Evolutionary conservation across 352 stramenopile genomes (phyloP), one percentile per base, ranked within the genome.

Genomic region (Globisporangium polare): DNA sequence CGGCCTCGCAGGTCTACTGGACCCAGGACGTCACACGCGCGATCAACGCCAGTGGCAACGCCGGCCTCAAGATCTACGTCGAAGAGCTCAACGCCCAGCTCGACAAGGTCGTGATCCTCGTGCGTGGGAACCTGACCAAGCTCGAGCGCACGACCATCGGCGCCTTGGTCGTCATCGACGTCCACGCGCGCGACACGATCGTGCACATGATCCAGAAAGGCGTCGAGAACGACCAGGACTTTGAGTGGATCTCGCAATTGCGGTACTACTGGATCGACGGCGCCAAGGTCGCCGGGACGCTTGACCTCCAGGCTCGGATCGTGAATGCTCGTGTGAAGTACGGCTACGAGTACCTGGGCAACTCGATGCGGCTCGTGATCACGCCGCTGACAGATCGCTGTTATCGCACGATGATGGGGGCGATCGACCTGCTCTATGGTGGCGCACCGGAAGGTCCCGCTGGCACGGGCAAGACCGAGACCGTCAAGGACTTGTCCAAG

Each of bases 381-480:
- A 98, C 94, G 7, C 94, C 93, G 31, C 77, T 98, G 1, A 98
- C 94, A 2, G 94, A 98, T 72, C 73, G 89, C 20, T 98, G 94
- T 72, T 98, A 98, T 62, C 86, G 94, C 17, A 98, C 94, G 9
- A 95, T 98, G 79, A 97, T 97, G 71, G 89, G 92, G 6, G 94
- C 94, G n/a, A 91, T 98, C 26, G 84, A 97, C 66, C 74, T 98
- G 18, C 69, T 97, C 27, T 98, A 98, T 59, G 94, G 94, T 17
- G 95, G 95, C 6, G 91, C 95, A 8, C 95, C 95, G 0, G 94
- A 97, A 65, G 94, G 94, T 2, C 94, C 94, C 0, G 94, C 94
- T n/a, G 94, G 94, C 1, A 98, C 94, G 1, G 94, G 94, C 24
- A 98, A 98, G 67, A 98, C 94, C 1, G 94, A 98, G 75, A 98